Evolutionary conservation across 129 eudicot genomes (phyloP).

Genomic region (Flaveria bidentis): DNA sequence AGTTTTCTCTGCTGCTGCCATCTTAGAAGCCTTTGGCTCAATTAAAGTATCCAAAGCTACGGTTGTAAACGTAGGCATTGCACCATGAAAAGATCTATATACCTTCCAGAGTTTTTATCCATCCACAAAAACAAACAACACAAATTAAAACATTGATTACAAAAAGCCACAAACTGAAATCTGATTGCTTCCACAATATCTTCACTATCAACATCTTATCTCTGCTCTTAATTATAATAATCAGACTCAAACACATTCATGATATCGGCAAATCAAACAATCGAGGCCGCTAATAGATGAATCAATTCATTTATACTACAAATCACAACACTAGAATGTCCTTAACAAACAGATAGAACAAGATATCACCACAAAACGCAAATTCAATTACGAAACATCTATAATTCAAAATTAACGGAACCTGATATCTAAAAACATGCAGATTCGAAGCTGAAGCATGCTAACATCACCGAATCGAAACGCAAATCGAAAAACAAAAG

Average conservation of each 20-base stretch:
- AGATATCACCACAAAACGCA: background rate
- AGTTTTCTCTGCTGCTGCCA: slow-evolving; percentile 35
- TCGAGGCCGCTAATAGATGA: background rate
- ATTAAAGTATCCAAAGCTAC: slow-evolving; percentile 68
- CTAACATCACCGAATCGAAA: background rate
- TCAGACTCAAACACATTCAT: background rate
- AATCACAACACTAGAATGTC: slow-evolving; percentile 20
- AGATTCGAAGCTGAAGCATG: background rate
- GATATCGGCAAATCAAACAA: background rate
- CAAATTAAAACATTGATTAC: too few species aligned
- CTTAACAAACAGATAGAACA: background rate
- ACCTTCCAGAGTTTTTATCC: too few species aligned
- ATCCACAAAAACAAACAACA: too few species aligned
- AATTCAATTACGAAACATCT: background rate
- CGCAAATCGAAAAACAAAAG: background rate
- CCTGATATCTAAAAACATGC: background rate
- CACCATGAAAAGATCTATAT: slow-evolving; percentile 30
- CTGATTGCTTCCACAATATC: background rate
- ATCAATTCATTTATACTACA: slow-evolving; percentile 6
- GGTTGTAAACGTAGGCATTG: slow-evolving; percentile 78
- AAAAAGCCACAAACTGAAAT: too few species aligned
- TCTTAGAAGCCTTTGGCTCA: slow-evolving; percentile 56
- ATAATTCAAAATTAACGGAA: background rate
- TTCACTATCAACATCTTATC: background rate
- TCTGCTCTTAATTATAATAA: background rate